phyloP scores from a whole-genome alignment of 2,329 filamentous ascomycete species.

The Hymenoscyphus albidus region DNA sequence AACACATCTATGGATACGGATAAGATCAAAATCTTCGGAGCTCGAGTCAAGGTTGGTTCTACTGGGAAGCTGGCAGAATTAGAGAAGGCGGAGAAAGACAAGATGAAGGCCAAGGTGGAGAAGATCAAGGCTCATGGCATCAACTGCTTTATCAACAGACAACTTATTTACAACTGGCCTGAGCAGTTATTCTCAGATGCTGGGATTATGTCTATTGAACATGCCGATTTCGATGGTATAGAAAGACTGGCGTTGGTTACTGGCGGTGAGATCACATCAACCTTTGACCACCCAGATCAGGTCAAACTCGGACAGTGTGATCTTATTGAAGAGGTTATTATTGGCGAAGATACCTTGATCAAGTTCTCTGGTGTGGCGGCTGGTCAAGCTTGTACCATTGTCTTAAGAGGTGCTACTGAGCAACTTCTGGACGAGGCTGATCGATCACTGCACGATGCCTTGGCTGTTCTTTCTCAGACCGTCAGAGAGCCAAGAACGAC shows the following conservation, averaged over 20 bases:
- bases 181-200: slow-evolving; percentile 98
- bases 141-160: slow-evolving; percentile 99
- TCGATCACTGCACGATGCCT: slow-evolving; percentile 89
- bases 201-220: slow-evolving; percentile 97
- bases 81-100: slow-evolving; percentile 96
- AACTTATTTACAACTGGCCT: slow-evolving; percentile 99
- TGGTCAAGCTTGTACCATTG: slow-evolving; percentile 92
- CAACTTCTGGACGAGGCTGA: slow-evolving; percentile 97
- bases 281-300: slow-evolving; percentile 95
- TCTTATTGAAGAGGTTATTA: slow-evolving; percentile 94
- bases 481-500: slow-evolving; percentile 92
- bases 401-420: slow-evolving; percentile 91
- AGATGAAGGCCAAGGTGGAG: slow-evolving; percentile 99
- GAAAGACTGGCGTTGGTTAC: slow-evolving; percentile 93
- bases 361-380: slow-evolving; percentile 95
- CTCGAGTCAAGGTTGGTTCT: slow-evolving; percentile 91
- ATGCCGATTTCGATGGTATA: slow-evolving; percentile 97
- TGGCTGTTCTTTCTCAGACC: slow-evolving; percentile 94
- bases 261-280: slow-evolving; percentile 94
- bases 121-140: slow-evolving; percentile 98
- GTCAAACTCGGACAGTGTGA: slow-evolving; percentile 96
- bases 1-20: slow-evolving; percentile 99
- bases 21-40: slow-evolving; percentile 99
- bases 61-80: slow-evolving; percentile 97
- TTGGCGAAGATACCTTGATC: slow-evolving; percentile 95